Conservation (phyloP, 208 protist species). For the Trypanosoma theileri region DNA sequence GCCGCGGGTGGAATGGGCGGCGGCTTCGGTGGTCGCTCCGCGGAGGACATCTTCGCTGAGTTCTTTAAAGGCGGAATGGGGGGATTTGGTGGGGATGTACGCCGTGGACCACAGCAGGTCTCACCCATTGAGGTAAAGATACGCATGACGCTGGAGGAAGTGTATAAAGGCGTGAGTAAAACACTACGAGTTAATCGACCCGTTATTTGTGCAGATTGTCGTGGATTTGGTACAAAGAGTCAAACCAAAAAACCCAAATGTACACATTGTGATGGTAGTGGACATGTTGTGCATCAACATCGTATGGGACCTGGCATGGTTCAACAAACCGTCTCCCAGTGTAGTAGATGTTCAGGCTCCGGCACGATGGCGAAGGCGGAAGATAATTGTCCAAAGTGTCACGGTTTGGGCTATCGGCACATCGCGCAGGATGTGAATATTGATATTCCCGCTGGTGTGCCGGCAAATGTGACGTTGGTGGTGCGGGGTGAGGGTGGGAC, state of each 20-base stretch:
- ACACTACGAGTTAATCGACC: slow-evolving; percentile 80
- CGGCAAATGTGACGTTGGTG: slow-evolving; percentile 94
- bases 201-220: slow-evolving; percentile 85
- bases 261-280: slow-evolving; percentile 91
- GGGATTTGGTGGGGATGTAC: slow-evolving; percentile 56
- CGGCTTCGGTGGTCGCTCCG: slow-evolving; percentile 64
- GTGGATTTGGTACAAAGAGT: slow-evolving; percentile 87
- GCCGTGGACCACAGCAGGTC: slow-evolving; percentile 50
- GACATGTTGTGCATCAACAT: slow-evolving; percentile 91
- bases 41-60: slow-evolving; percentile 91
- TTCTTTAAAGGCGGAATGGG: slow-evolving; percentile 86
- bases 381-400: slow-evolving; percentile 94
- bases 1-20: slow-evolving; percentile 60
- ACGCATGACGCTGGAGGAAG: slow-evolving; percentile 77
- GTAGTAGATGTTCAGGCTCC: slow-evolving; percentile 91
- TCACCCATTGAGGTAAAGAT: slow-evolving; percentile 81
- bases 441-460: slow-evolving; percentile 96
- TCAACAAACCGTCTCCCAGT: slow-evolving; percentile 93
- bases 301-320: slow-evolving; percentile 97
- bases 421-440: slow-evolving; percentile 95
- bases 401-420: slow-evolving; percentile 91
- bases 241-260: slow-evolving; percentile 89
- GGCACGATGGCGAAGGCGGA: slow-evolving; percentile 91
- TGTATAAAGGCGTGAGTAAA: slow-evolving; percentile 84
- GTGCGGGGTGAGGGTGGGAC: slow-evolving; percentile 96